Percentiles rank a stretch among this genome's conserved stretches.
Evolutionary conservation across 179 eudicot species (phyloP).

Genomic region (Silene noctiflora): DNA sequence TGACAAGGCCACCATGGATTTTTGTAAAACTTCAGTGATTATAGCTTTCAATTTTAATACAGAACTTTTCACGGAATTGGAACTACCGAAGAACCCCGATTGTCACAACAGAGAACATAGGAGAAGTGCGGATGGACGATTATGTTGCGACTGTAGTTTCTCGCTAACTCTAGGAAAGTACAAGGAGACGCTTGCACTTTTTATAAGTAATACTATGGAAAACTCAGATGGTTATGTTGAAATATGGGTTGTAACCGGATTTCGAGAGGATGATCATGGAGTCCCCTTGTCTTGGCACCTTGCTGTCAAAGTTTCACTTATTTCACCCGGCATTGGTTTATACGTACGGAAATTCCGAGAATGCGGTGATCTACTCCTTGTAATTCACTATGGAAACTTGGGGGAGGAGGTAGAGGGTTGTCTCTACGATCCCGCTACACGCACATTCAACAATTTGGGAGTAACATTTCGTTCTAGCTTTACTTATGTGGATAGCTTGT

Average conservation of each 20-base stretch:
- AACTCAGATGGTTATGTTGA: neutral
- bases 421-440: conserved; percentile 1
- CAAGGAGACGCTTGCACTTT: neutral
- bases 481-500: conserved; percentile 19
- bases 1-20: neutral
- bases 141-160: neutral
- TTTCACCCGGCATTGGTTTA: neutral
- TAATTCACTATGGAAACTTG: neutral
- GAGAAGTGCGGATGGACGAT: neutral
- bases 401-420: neutral
- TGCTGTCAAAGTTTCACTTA: neutral
- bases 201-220: neutral
- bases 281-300: conserved; percentile 10
- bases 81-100: neutral
- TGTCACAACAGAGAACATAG: neutral
- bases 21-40: neutral
- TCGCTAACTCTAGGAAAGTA: neutral
- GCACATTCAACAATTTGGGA: neutral
- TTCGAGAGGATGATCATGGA: conserved; percentile 8
- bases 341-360: neutral
- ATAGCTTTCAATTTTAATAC: conserved; percentile 6
- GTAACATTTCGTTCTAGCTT: neutral
- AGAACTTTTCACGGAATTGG: conserved; percentile 5
- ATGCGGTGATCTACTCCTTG: conserved; percentile 10
- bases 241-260: conserved; percentile 15